phyloP scores from a whole-genome alignment of 306 rosid genomes.

The Erythrophleum fordii region DNA sequence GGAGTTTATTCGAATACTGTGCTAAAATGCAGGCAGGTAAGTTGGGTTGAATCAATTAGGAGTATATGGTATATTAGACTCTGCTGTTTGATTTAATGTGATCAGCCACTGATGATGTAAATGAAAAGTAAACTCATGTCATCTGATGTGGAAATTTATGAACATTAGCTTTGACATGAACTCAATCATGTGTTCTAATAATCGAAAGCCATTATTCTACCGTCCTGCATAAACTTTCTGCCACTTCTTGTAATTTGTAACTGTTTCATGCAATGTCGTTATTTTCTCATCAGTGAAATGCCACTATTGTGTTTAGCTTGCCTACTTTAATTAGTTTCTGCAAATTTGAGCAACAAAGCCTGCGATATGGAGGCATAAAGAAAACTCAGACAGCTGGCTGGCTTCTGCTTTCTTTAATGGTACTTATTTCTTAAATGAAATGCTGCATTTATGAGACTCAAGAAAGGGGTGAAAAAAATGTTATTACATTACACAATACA shows the following conservation, averaged over 20 bases:
- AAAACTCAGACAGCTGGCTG: background rate
- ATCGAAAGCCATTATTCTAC: background rate
- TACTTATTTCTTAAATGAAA: background rate
- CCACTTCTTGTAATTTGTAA: background rate
- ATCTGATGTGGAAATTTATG: background rate
- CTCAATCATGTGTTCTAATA: background rate
- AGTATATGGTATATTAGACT: background rate
- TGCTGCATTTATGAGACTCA: background rate
- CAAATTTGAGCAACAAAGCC: background rate
- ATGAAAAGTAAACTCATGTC: background rate
- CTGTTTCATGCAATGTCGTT: background rate
- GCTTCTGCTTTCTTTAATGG: background rate
- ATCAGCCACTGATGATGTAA: background rate
- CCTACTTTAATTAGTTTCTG: background rate
- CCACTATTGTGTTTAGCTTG: background rate
- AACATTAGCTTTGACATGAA: background rate
- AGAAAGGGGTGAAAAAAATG: background rate
- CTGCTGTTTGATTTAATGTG: background rate
- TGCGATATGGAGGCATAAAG: background rate
- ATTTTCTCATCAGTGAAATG: background rate
- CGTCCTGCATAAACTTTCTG: background rate
- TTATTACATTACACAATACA: background rate
- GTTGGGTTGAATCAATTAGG: background rate
- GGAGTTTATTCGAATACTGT: background rate
- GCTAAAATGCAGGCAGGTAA: constrained; percentile 4